Base-by-base conservation (phyloP, 257 asterid species). In the Catharanthus roseus region DNA sequence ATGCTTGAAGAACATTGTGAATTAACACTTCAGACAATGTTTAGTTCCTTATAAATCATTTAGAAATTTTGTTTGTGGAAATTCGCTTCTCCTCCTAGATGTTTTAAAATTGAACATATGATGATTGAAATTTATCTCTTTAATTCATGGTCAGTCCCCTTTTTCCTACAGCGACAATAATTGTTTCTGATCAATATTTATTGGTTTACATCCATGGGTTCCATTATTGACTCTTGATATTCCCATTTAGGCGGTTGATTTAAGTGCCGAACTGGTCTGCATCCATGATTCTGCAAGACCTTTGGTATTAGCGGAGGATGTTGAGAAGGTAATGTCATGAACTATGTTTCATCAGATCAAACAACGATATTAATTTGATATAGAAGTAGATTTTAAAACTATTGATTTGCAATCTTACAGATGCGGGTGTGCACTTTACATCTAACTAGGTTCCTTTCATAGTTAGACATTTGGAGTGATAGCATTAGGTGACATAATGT, bases 251-350 rank as follows among this genome's bases (percentile, higher is more conserved):
- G 96, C 81, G 66, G 82, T 84, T 68, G 93, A 89, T 95, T 77
- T 79, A 78, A 84, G 72, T 74, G 79, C 96, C 7, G 89, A 91
- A 78, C 90, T 95, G 49, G 93, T 86, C 67, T 95, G 99, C 83
- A 88, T 91, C 74, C 99, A 95, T 80, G 99, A 91, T 81, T 91
- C 99, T 75, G 97, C 99, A 57, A 91, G 99, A 83, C 99, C 99
- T 68, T 85, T 95, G 63, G 90, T 89, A 73, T 75, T 75, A 76
- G 72, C 89, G 74, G 85, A 63, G 79, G 99, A 95, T 74, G 78
- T 91, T 31, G 82, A 81, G 57, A 88, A 89, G 97, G 99, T 93
- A 77, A 51, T 83, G 44, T 51, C 72, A 39, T 57, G 69, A 42
- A 68, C 65, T 45, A 38, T 34, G 36, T n/a, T 68, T 47, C 34